Base-by-base conservation (phyloP, 1,284 basidiomycete genomes). In the Paramarasmius palmivorus region DNA sequence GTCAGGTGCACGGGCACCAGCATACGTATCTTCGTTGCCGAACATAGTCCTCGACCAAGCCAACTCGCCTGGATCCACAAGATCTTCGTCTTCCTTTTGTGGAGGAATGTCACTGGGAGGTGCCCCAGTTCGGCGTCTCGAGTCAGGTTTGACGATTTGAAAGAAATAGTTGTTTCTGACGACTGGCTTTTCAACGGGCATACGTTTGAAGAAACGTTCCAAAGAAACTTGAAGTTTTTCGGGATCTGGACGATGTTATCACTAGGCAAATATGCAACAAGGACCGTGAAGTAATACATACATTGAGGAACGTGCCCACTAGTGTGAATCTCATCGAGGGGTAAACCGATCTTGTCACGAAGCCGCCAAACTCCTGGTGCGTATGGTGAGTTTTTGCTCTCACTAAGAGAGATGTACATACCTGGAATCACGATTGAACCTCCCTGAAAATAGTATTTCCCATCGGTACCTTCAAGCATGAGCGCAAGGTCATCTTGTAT, bases 331-430 rank as follows among this genome's bases (percentile, higher is more conserved):
- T 90, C 82, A 41, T 90, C 84, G 19, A 92, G 69, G 4, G 83
- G 74, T 63, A 84, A 70, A 8, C 89, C 90, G 53, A 91, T 80
- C 69, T 92, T 92, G 69, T 92, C 90, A 54, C 78, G 64, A 66
- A 92, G 75, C 19, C 90, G 75, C 91, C 91, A 93, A 59, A 82
- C 85, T 8, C 90, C 88, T 57, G n/a, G n/a, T n/a, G n/a, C n/a
- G n/a, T n/a, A n/a, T n/a, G n/a, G n/a, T n/a, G n/a, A n/a, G n/a
- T n/a, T n/a, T n/a, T n/a, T n/a, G n/a, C n/a, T n/a, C n/a, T n/a
- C n/a, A n/a, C n/a, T n/a, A n/a, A n/a, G n/a, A n/a, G n/a, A n/a
- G n/a, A n/a, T n/a, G n/a, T n/a, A n/a, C n/a, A n/a, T n/a, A n/a
- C n/a, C n/a, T n/a, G 87, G 75, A 10, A 89, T 74, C 58, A 79